These are phyloP conservation scores for Aspergillus novofumigatus DNA, from an alignment of 2,329 filamentous ascomycete species.

Conservation along the genomic window DNA sequence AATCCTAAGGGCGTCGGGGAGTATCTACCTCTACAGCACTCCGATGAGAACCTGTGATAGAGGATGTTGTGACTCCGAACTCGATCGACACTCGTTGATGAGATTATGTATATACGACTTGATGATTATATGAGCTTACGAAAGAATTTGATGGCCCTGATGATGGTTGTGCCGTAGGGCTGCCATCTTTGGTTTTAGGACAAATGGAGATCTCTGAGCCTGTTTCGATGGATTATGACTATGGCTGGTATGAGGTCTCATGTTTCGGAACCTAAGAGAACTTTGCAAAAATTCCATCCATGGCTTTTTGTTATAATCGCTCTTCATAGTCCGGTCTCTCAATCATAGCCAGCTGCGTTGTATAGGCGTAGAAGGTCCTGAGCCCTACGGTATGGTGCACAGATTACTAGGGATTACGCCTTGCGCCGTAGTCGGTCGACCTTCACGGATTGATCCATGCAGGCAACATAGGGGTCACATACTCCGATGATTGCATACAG, in stretches of 20 bases:
- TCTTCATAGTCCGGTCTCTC: too few relatives aligned
- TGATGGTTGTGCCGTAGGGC: neutral
- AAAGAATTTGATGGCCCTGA: neutral
- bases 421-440: too few relatives aligned
- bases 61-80: neutral
- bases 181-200: neutral
- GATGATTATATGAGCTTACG: neutral
- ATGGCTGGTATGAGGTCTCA: neutral
- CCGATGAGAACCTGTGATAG: neutral
- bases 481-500: neutral
- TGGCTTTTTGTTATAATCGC: too few relatives aligned
- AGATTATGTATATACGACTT: neutral
- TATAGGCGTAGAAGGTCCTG: too few relatives aligned
- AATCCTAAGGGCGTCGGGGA: neutral
- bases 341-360: too few relatives aligned
- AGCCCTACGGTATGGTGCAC: too few relatives aligned
- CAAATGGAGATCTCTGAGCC: too few relatives aligned
- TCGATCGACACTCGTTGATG: neutral
- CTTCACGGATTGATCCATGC: too few relatives aligned
- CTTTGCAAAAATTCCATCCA: too few relatives aligned
- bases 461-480: neutral
- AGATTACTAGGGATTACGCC: too few relatives aligned
- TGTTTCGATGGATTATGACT: neutral
- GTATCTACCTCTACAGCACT: neutral
- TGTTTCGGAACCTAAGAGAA: too few relatives aligned